Conservation (phyloP, 2,329 filamentous ascomycete genomes). For the Polychaeton citri region DNA sequence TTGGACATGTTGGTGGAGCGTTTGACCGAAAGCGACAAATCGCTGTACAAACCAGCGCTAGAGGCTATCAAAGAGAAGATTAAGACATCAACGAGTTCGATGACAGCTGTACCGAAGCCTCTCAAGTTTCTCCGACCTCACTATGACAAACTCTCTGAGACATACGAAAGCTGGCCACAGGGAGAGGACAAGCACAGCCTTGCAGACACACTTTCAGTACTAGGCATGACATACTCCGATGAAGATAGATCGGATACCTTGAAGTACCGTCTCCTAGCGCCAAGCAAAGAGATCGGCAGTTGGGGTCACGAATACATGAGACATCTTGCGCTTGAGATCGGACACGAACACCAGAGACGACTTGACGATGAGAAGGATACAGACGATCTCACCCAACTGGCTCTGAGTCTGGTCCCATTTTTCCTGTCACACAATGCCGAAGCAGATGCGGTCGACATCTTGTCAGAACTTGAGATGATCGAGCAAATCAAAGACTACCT, state of each 20-base stretch:
- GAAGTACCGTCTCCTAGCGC: slow-evolving; percentile 84
- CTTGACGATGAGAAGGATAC: slow-evolving; percentile 73
- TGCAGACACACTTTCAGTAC: slow-evolving; percentile 90
- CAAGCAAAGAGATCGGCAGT: slow-evolving; percentile 81
- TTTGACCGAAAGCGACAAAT: slow-evolving; percentile 73
- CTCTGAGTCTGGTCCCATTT: slow-evolving; percentile 73
- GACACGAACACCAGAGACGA: slow-evolving; percentile 81
- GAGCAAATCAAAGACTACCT: slow-evolving; percentile 79
- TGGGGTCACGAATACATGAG: slow-evolving; percentile 99
- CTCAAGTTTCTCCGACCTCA: slow-evolving; percentile 96
- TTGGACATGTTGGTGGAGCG: slow-evolving; percentile 96
- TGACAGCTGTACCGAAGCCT: slow-evolving; percentile 97
- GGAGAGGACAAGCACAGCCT: slow-evolving; percentile 77
- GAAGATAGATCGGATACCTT: slow-evolving; percentile 92
- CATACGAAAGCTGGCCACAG: slow-evolving; percentile 80
- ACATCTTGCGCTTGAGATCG: slow-evolving; percentile 89
- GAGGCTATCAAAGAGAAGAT: slow-evolving; percentile 97
- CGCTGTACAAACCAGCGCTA: slow-evolving; percentile 80
- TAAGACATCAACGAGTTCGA: slow-evolving; percentile 97
- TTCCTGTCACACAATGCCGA: slow-evolving; percentile 97
- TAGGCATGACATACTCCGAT: slow-evolving; percentile 90
- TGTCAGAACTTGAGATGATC: slow-evolving; percentile 96
- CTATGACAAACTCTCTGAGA: slow-evolving; percentile 75
- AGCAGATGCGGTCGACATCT: slow-evolving; percentile 89
- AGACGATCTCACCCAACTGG: slow-evolving; percentile 74